A percentile compares a stretch with the other conserved stretches of the same genome.
phyloP scores from a whole-genome alignment of 208 protist genomes.

The Angomonas deanei region DNA sequence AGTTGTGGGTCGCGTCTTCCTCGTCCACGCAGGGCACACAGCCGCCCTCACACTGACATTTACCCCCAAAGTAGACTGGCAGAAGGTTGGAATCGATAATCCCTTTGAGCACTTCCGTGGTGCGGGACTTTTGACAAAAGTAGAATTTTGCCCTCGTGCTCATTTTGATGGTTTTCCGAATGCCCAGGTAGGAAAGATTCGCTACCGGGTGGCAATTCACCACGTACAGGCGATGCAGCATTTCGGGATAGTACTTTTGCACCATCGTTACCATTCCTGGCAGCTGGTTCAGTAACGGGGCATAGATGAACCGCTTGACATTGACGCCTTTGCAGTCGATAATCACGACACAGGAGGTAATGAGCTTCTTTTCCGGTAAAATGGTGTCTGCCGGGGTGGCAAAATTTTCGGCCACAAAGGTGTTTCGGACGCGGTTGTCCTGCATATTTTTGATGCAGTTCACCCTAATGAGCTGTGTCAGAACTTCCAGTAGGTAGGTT shows the following conservation, averaged over 20 bases:
- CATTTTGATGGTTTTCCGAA: conserved; percentile 15
- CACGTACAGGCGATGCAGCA: conserved; percentile 49
- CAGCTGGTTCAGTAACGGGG: conserved; percentile 27
- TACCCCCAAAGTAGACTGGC: conserved; percentile 40
- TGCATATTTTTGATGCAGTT: conserved; percentile 19
- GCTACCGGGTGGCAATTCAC: conserved; percentile 41
- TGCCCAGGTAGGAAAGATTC: conserved; percentile 22
- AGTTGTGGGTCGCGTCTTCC: neutral
- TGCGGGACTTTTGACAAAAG: conserved; percentile 33
- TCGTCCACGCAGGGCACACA: conserved; percentile 21
- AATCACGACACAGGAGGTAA: conserved; percentile 30
- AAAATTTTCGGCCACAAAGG: neutral
- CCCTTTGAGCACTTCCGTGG: conserved; percentile 15
- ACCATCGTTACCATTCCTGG: conserved; percentile 30
- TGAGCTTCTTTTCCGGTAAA: conserved; percentile 11
- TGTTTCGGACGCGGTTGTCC: conserved; percentile 17
- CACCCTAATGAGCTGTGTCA: conserved; percentile 46
- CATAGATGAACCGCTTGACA: conserved; percentile 25
- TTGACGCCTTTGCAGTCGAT: conserved; percentile 36
- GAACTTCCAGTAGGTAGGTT: conserved; percentile 44
- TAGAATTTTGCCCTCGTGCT: conserved; percentile 34
- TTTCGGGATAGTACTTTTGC: conserved; percentile 42
- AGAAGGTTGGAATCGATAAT: conserved; percentile 39
- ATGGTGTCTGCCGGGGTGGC: neutral
- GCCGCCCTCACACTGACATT: conserved; percentile 31